Evolutionary conservation across 345 rosid species (phyloP), one percentile per base, ranked within the genome.

Genomic region (Microthlaspi erraticum): DNA sequence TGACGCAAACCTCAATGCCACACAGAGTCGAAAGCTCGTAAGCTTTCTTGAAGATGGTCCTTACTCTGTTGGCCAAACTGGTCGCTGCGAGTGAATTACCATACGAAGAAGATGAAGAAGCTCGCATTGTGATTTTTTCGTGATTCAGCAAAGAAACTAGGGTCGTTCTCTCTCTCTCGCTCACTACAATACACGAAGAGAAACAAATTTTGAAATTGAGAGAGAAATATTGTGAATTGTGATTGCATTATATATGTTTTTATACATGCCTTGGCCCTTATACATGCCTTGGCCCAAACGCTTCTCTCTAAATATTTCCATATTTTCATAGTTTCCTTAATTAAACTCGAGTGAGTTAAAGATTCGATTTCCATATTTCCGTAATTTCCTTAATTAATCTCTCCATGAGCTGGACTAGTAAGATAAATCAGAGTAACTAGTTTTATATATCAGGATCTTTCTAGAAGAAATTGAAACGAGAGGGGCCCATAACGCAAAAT

Each of bases 21-120:
- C 70, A 71, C 1, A 71, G 63, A 13, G 16, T 16, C 5, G 70
- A 53, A 11, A 71, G 76, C 38, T 71, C 63, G 6, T 16, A 1
- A 20, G 70, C 76, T 54, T 72, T 72, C 11, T 54, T 72, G 70
- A 62, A 63, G 63, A 72, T 36, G 10, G 69, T 72, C 11, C 44
- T 54, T 14, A 72, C 56, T 33, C 69, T 72, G 2, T 72, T 63
- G 19, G 8, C 36, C n/a, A 72, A 72, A 50, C 48, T 62, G 6
- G 37, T 42, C 13, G 29, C 41, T 17, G 42, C 31, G 18, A 12
- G 12, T 70, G 60, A 52, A 23, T 17, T n/a, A 62, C 29, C 29
- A 26, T 12, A 7, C 32, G 75, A 71, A 4, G 68, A 41, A 53
- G 48, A 52, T 31, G 37, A 18, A 19, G 60, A 6, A 23, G 65